phyloP scores from a whole-genome alignment of 2,329 filamentous ascomycete species.

The Verticillium zaregamsianum region DNA sequence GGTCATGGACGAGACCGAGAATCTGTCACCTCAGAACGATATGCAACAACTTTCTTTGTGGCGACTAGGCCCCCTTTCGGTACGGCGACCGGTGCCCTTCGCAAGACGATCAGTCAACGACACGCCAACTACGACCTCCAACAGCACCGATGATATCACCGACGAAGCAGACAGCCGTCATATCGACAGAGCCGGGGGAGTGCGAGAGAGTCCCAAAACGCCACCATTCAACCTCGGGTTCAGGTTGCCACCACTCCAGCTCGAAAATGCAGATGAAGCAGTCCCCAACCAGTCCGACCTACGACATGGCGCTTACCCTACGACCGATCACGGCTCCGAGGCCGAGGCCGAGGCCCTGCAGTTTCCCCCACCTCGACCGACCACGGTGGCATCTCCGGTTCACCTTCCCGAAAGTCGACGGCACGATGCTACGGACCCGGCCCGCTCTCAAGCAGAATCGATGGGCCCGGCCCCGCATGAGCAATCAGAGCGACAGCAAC shows the following conservation, averaged over 20 bases:
- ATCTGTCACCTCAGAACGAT: not conserved
- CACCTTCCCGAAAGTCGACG: not conserved
- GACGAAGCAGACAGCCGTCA: not conserved
- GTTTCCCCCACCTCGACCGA: not conserved
- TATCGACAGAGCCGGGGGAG: not conserved
- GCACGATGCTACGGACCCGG: not conserved
- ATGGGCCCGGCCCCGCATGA: not conserved
- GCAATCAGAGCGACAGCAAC: not conserved
- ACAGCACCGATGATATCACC: not conserved
- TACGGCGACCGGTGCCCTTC: not conserved
- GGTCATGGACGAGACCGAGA: not conserved
- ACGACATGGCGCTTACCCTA: no score
- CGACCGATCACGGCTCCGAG: not conserved
- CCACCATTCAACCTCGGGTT: slow-evolving; percentile 33
- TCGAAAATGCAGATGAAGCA: not conserved
- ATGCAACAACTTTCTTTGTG: not conserved
- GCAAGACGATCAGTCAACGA: not conserved
- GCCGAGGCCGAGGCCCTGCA: not conserved
- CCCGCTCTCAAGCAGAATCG: not conserved
- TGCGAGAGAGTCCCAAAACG: slow-evolving; percentile 40
- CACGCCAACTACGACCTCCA: not conserved
- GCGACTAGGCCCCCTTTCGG: not conserved
- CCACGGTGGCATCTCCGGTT: not conserved
- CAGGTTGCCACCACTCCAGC: not conserved
- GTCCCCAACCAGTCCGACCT: not conserved